Percentiles rank a stretch among this genome's conserved stretches.
phyloP scores from a whole-genome alignment of 1,284 basidiomycete species.

The Fomitopsis palustris region DNA sequence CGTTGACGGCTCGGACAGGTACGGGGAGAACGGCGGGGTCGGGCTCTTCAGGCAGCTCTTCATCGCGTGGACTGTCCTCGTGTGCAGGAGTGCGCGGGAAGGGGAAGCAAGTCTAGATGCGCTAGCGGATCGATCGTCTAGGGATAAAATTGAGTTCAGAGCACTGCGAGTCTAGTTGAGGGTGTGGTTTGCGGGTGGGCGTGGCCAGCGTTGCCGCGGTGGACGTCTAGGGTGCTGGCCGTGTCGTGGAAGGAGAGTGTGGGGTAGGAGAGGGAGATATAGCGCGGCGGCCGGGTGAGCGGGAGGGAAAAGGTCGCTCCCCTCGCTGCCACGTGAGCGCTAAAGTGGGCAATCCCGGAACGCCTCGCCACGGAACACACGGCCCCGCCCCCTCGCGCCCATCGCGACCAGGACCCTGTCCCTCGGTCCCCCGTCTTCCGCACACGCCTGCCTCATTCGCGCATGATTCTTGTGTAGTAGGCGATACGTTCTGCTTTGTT shows the following conservation, averaged over 20 bases:
- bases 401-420: background rate
- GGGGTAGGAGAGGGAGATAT: background rate
- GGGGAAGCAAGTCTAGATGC: background rate
- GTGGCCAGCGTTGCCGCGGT: background rate
- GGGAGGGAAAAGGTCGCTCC: slow-evolving; percentile 2
- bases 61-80: slow-evolving; percentile 3
- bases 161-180: background rate
- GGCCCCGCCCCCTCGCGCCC: background rate
- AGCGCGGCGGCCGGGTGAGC: background rate
- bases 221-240: background rate
- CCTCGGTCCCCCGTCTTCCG: background rate
- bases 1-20: slow-evolving; percentile 1
- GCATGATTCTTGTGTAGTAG: too few relatives aligned
- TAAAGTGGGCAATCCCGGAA: slow-evolving; percentile 3
- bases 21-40: slow-evolving; percentile 5
- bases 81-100: background rate
- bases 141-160: background rate
- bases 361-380: background rate
- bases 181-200: background rate
- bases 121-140: background rate
- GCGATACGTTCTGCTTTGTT: too few relatives aligned
- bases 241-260: background rate
- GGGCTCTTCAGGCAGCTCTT: slow-evolving; percentile 9
- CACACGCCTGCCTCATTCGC: too few relatives aligned
- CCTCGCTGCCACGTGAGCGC: slow-evolving; percentile 5